A percentile compares a stretch with the other conserved stretches of the same genome.
Evolutionary conservation across 352 stramenopile genomes (phyloP).

Genomic region (Pythium rhizo-oryzae): DNA sequence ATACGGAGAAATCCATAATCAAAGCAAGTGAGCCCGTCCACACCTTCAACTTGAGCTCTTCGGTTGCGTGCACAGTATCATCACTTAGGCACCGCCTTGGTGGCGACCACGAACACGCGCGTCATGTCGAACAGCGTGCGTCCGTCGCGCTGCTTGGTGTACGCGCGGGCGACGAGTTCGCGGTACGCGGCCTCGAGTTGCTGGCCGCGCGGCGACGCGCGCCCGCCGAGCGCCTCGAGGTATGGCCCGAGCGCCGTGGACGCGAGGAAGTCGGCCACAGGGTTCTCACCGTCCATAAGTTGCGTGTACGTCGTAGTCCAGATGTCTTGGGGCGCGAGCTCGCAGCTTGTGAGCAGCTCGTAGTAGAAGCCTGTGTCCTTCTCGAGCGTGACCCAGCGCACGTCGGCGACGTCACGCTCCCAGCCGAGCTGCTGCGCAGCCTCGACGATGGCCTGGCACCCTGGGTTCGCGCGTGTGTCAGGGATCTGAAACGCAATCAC

Average conservation of each 20-base stretch:
- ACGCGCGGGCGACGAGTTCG: slow-evolving; percentile 52
- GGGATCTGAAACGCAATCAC: slow-evolving; percentile 76
- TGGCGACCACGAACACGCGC: slow-evolving; percentile 67
- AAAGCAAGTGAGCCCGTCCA: too few species aligned
- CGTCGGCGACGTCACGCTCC: slow-evolving; percentile 39
- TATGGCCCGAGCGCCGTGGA: slow-evolving; percentile 65
- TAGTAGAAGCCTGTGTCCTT: slow-evolving; percentile 70
- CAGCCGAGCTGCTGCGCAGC: slow-evolving; percentile 47
- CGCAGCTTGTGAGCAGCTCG: slow-evolving; percentile 36
- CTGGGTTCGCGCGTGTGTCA: slow-evolving; percentile 59
- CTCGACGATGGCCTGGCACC: slow-evolving; percentile 60
- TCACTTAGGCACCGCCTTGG: slow-evolving; percentile 35
- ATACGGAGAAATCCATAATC: too few species aligned
- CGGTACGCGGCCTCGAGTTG: slow-evolving; percentile 60
- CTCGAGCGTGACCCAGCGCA: slow-evolving; percentile 78
- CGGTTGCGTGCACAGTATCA: too few species aligned
- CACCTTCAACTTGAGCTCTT: too few species aligned
- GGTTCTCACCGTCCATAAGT: slow-evolving; percentile 56
- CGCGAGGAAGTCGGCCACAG: slow-evolving; percentile 69
- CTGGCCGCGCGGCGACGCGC: slow-evolving; percentile 26
- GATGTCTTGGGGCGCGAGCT: slow-evolving; percentile 44
- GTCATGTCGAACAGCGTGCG: slow-evolving; percentile 68
- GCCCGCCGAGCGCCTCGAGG: slow-evolving; percentile 50
- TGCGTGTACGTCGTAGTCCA: slow-evolving; percentile 66
- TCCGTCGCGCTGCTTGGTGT: slow-evolving; percentile 61